phyloP scores from a whole-genome alignment of 805 yeast genomes.

The Candida ipomoeae region DNA sequence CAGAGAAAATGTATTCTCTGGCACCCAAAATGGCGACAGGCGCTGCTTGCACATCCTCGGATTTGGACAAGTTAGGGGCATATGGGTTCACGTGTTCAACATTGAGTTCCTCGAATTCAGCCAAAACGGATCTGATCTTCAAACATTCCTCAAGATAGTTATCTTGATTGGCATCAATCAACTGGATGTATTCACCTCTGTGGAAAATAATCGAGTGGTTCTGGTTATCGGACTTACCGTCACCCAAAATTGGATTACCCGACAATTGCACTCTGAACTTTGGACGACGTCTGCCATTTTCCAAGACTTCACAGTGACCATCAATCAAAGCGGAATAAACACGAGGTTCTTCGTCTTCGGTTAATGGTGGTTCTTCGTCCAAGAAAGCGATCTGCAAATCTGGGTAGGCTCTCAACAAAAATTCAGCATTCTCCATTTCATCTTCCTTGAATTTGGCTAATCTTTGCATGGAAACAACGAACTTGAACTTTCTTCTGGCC shows the following conservation, averaged over 20 bases:
- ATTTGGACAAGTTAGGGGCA: constrained; percentile 64
- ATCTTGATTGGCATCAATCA: constrained; percentile 82
- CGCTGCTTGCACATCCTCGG: constrained; percentile 37
- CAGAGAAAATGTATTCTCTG: constrained; percentile 78
- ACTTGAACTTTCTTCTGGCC: constrained; percentile 60
- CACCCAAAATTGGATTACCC: constrained; percentile 81
- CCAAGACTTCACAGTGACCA: constrained; percentile 33
- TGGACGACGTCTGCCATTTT: constrained; percentile 49
- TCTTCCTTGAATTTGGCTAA: constrained; percentile 49
- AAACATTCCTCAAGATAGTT: constrained; percentile 78
- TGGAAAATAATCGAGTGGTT: constrained; percentile 70
- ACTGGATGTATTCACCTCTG: constrained; percentile 77
- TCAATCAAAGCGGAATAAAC: constrained; percentile 69
- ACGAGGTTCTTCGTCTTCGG: constrained; percentile 44
- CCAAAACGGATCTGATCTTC: constrained; percentile 67
- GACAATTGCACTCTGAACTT: constrained; percentile 62
- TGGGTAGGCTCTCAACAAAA: constrained; percentile 60
- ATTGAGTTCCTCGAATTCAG: constrained; percentile 70
- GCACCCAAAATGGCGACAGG: constrained; percentile 86
- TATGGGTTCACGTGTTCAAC: constrained; percentile 67
- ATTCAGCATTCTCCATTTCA: constrained; percentile 56
- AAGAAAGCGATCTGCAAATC: constrained; percentile 62
- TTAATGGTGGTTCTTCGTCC: constrained; percentile 53
- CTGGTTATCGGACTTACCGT: constrained; percentile 82
- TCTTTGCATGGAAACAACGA: constrained; percentile 64